Percentiles rank a stretch among this genome's conserved stretches.
Conservation (phyloP, 1,284 basidiomycete genomes). For the Pseudozyma sp. region DNA sequence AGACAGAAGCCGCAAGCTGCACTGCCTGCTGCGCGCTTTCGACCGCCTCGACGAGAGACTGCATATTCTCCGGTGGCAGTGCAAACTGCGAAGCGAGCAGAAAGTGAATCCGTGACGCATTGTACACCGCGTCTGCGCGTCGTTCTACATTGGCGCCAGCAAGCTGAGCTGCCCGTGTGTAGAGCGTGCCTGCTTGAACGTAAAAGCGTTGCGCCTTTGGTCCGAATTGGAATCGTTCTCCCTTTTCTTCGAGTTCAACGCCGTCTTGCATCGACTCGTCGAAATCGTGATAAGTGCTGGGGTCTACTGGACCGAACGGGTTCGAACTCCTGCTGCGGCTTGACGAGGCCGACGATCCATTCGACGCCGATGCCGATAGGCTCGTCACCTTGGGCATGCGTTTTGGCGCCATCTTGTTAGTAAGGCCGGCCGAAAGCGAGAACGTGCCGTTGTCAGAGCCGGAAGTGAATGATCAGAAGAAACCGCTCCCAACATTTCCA, state of each 20-base stretch:
- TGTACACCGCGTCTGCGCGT: conserved; percentile 38
- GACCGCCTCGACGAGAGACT: conserved; percentile 31
- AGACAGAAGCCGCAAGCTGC: conserved; percentile 27
- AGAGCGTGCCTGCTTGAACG: conserved; percentile 36
- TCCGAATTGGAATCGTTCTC: conserved; percentile 53
- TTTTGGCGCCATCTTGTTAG: conserved; percentile 26
- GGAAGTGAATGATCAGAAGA: no score
- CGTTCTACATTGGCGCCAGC: conserved; percentile 10
- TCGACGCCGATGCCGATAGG: conserved; percentile 11
- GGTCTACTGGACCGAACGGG: conserved; percentile 27
- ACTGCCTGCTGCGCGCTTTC: conserved; percentile 22
- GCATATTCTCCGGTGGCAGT: conserved; percentile 36
- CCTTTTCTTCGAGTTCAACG: conserved; percentile 56
- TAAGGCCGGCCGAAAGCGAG: no score
- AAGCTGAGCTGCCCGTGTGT: conserved; percentile 31
- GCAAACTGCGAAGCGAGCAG: conserved; percentile 52
- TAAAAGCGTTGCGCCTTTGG: conserved; percentile 54
- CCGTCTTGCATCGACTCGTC: conserved; percentile 58
- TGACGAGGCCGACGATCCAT: conserved; percentile 5
- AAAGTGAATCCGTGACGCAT: conserved; percentile 48
- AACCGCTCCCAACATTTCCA: no score
- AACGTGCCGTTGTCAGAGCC: no score
- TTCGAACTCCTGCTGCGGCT: conserved; percentile 18
- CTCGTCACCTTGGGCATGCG: conserved; percentile 39
- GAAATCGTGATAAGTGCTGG: conserved; percentile 39